Conservation (phyloP, 2,329 filamentous ascomycete species). For the Trichoderma lentiforme region DNA sequence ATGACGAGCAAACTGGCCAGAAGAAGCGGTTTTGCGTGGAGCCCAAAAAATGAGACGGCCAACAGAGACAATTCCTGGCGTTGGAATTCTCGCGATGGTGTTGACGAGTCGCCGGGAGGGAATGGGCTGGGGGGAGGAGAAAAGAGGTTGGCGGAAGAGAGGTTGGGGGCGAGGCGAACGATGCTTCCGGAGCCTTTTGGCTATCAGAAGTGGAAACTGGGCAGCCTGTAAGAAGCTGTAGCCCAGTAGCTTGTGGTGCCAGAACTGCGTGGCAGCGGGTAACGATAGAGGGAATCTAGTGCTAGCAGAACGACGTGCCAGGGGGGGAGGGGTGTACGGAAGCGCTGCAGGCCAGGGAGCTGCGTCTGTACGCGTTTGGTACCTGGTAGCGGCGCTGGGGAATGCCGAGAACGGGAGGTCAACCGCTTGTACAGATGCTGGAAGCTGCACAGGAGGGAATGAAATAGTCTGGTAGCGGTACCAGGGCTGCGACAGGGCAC, state of each 20-base stretch:
- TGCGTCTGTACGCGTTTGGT: background rate
- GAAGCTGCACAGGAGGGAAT: background rate
- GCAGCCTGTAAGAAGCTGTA: slow-evolving; percentile 13
- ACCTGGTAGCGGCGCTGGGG: background rate
- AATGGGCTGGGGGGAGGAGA: slow-evolving; percentile 20
- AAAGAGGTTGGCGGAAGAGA: slow-evolving; percentile 24
- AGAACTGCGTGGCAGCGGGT: slow-evolving; percentile 15
- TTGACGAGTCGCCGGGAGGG: slow-evolving; percentile 19
- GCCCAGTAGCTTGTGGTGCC: slow-evolving; percentile 13
- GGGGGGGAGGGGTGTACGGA: slow-evolving; percentile 5
- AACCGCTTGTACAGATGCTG: background rate
- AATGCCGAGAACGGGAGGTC: background rate
- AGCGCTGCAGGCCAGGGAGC: background rate
- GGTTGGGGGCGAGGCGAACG: slow-evolving; percentile 26
- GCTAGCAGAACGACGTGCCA: slow-evolving; percentile 1
- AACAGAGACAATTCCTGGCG: slow-evolving; percentile 29
- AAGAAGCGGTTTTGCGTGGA: background rate
- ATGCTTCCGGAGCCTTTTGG: slow-evolving; percentile 27
- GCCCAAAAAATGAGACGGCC: slow-evolving; percentile 21
- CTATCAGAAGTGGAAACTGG: slow-evolving; percentile 18
- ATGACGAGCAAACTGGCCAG: slow-evolving; percentile 8
- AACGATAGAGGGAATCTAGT: slow-evolving; percentile 1
- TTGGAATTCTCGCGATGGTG: slow-evolving; percentile 30
- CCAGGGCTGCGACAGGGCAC: slow-evolving; percentile 3
- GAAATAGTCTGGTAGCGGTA: background rate